These are phyloP conservation scores for Ceratobasidium sp. DNA, from an alignment of 1,284 basidiomycete species.

Conservation along the genomic window DNA sequence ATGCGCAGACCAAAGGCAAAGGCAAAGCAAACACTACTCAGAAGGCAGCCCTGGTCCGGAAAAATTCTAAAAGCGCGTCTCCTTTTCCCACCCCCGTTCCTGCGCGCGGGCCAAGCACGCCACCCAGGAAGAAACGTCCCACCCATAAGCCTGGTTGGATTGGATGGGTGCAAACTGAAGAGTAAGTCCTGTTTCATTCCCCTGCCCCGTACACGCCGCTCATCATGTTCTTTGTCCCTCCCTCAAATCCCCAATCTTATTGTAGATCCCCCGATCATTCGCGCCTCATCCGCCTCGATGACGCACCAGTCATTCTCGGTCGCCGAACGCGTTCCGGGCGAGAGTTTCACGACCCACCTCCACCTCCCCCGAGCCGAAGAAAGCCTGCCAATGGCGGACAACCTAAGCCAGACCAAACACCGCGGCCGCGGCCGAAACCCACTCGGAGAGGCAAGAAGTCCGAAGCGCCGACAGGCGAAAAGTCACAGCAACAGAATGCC, in stretches of 20 bases:
- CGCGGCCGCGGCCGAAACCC: background rate
- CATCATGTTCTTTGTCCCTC: background rate
- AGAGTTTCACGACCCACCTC: conserved; percentile 33
- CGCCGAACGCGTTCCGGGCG: conserved; percentile 31
- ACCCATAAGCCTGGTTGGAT: conserved; percentile 27
- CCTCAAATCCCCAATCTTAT: background rate
- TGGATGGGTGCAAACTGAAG: conserved; percentile 39
- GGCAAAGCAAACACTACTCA: background rate
- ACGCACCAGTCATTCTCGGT: conserved; percentile 33
- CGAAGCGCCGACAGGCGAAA: conserved; percentile 7
- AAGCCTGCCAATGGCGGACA: background rate
- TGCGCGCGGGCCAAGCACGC: conserved; percentile 17
- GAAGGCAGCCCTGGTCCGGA: background rate
- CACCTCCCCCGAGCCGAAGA: conserved; percentile 18
- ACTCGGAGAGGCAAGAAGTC: background rate
- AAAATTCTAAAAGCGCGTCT: background rate
- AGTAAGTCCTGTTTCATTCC: conserved; percentile 4
- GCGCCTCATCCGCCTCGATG: conserved; percentile 37
- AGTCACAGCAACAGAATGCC: conserved; percentile 30
- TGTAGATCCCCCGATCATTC: conserved; percentile 38
- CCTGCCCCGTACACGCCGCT: background rate
- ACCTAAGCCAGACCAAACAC: conserved; percentile 7
- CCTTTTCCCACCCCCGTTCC: background rate
- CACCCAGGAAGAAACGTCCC: conserved; percentile 14
- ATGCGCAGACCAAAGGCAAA: conserved; percentile 8